phyloP scores from a whole-genome alignment of 2,329 filamentous ascomycete species.

The Metarhizium album region DNA sequence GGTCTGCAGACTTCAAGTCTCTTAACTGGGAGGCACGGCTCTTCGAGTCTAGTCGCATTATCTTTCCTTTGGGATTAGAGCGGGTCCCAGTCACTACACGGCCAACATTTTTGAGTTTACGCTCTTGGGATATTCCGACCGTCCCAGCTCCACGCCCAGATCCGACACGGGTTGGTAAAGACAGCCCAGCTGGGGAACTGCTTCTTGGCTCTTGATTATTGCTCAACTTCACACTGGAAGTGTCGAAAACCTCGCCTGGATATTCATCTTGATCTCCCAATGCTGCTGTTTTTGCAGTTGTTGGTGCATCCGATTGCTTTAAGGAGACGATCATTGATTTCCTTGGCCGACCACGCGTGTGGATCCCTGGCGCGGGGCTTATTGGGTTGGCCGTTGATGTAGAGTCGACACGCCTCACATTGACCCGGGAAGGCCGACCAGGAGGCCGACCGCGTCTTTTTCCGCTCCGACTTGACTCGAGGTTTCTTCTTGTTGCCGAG shows the following conservation, averaged over 20 bases:
- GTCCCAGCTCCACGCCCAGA: not conserved
- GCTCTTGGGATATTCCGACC: not conserved
- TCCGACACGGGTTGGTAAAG: not conserved
- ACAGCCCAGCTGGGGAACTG: not conserved
- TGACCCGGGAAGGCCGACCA: slow-evolving; percentile 13
- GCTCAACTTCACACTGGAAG: not conserved
- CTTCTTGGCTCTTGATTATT: not conserved
- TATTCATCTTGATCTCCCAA: not conserved
- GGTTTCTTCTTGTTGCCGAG: not conserved
- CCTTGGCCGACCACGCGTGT: slow-evolving; percentile 19
- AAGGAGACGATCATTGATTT: slow-evolving; percentile 6
- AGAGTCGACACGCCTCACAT: slow-evolving; percentile 2
- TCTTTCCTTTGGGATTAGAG: not conserved
- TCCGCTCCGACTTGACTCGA: not conserved
- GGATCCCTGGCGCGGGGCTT: not conserved
- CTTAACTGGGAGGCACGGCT: not conserved
- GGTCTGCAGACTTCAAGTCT: slow-evolving; percentile 7
- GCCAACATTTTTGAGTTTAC: not conserved
- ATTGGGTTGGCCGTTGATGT: not conserved
- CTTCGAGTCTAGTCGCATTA: not conserved
- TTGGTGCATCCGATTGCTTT: not conserved
- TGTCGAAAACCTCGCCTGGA: not conserved
- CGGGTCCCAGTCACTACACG: not conserved
- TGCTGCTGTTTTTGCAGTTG: not conserved
- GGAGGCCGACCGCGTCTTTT: slow-evolving; percentile 23